phyloP scores from a whole-genome alignment of 2,329 filamentous ascomycete species.

The Metarhizium album region DNA sequence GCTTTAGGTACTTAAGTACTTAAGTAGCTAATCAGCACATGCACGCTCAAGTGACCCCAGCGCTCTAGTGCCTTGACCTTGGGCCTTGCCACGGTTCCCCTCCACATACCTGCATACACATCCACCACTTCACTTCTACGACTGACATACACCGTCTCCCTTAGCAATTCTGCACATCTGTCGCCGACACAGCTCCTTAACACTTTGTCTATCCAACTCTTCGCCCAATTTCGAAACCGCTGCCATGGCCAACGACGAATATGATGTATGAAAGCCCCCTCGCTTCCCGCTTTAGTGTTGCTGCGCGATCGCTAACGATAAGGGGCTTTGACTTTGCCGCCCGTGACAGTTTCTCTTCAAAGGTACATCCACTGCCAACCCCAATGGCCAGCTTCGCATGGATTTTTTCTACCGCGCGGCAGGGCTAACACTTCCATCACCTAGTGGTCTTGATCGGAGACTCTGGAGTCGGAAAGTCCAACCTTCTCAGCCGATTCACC shows the following conservation, averaged over 20 bases:
- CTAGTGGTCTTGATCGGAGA: constrained; percentile 97
- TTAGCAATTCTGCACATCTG: background rate
- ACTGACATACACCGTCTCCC: background rate
- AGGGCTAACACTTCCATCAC: constrained; percentile 20
- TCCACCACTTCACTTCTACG: background rate
- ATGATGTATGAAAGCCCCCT: constrained; percentile 64
- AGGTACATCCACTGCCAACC: constrained; percentile 43
- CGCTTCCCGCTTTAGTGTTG: constrained; percentile 12
- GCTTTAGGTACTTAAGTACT: no score
- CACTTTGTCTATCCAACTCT: background rate
- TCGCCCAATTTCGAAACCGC: constrained; percentile 14
- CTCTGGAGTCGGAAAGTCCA: constrained; percentile 99
- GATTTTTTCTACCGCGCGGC: constrained; percentile 9
- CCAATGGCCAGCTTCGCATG: constrained; percentile 8
- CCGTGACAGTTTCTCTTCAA: constrained; percentile 87
- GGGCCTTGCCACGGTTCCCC: constrained; percentile 1
- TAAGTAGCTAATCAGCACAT: background rate
- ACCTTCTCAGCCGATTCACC: constrained; percentile 97
- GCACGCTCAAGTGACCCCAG: background rate
- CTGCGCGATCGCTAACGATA: constrained; percentile 21
- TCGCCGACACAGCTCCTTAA: background rate
- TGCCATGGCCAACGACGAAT: constrained; percentile 99
- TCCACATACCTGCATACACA: constrained; percentile 6
- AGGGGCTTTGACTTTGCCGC: constrained; percentile 12
- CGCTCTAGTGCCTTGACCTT: no score